Conservation (phyloP, 257 asterid species). For the Ballota nigra region DNA sequence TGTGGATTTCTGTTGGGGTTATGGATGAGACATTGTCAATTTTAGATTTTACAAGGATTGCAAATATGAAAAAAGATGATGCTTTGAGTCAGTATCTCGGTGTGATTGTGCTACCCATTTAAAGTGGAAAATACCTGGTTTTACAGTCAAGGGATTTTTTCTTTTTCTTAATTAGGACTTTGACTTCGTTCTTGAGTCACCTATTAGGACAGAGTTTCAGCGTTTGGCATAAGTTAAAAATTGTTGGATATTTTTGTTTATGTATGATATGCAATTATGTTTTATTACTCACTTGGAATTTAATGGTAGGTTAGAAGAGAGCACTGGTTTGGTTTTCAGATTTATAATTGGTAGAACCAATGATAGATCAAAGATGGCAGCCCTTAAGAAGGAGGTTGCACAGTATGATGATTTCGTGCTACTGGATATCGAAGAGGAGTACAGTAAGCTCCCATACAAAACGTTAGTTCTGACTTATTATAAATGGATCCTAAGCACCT, state of each 20-base stretch:
- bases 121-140: neutral
- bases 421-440: slow-evolving; percentile 95
- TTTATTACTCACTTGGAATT: slow-evolving; percentile 33
- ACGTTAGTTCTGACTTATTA: slow-evolving; percentile 66
- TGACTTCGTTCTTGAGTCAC: neutral
- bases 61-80: neutral
- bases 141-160: neutral
- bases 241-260: neutral
- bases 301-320: slow-evolving; percentile 86
- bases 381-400: slow-evolving; percentile 72
- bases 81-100: neutral
- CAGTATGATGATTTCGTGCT: slow-evolving; percentile 89
- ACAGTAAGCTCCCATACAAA: slow-evolving; percentile 97
- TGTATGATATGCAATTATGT: slow-evolving; percentile 3
- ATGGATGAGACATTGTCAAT: neutral
- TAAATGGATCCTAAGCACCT: slow-evolving; percentile 17
- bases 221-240: neutral
- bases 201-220: neutral
- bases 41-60: neutral
- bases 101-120: neutral
- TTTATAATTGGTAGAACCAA: slow-evolving; percentile 83
- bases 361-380: slow-evolving; percentile 78
- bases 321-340: slow-evolving; percentile 94
- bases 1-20: slow-evolving; percentile 12
- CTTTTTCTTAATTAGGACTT: neutral